Base-by-base conservation (phyloP, 192 early-diverging fungal genomes). In the Linnemannia exigua region DNA sequence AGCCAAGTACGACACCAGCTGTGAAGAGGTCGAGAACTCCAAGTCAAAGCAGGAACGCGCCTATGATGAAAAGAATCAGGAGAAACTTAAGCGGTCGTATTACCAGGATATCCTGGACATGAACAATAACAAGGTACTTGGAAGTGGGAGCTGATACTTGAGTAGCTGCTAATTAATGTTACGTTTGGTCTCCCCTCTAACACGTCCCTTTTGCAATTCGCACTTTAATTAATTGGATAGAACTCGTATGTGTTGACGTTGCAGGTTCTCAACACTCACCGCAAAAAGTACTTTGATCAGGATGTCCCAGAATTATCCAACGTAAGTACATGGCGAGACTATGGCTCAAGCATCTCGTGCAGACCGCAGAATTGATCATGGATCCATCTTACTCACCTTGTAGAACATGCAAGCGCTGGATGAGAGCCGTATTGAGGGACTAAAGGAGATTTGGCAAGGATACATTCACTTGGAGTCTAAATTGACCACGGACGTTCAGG, bases 211-310 rank as follows among this genome's bases (percentile, higher is more conserved):
- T 31, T 73, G 1, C 70, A 63, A 48, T 73, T 3, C 22, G 2
- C 41, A 44, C 52, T 22, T 7, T 25, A 20, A 41, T 46, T 71
- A 22, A 48, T 54, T 74, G 50, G 5, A 15, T 87, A 95, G 93
- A 96, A 95, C 74, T 67, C 92, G 11, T 95, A 96, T 75, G 77
- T 95, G 28, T 80, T 96, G 31, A 75, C 92, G 3, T 76, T 96
- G 51, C 90, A 82, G 22, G 89, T 90, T 16, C 88, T 95, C 12
- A 95, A 96, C 76, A 90, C 94, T 33, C 88, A 90, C 50, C 91
- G 94, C 37, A 73, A 87, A 67, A 91, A 92, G 72, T 94, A 93
- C 74, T 94, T 90, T 75, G 83, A 92, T 44, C 87, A 79, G 15
- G 94, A 95, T 70, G 72, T 96, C 51, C 95, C 94, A 14, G 88